Evolutionary conservation across 164 flowering plant genomes (phyloP).

Genomic region (Umbellularia californica): DNA sequence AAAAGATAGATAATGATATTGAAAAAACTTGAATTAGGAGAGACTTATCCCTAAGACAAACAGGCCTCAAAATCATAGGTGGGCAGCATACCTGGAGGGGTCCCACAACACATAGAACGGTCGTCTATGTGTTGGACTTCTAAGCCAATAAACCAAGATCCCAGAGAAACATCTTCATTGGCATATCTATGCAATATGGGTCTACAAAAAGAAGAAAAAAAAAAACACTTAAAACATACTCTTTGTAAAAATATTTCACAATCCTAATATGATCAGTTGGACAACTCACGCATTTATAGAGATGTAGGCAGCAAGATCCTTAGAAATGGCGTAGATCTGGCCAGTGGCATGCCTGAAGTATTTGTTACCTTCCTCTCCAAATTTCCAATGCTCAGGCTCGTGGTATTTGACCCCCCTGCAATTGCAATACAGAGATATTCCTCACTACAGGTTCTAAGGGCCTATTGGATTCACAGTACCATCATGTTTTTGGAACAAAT

Average conservation of each 20-base stretch:
- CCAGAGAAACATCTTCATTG: constrained; percentile 81
- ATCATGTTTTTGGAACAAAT: no score
- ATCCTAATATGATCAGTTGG: background rate
- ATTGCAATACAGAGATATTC: background rate
- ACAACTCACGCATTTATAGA: constrained; percentile 56
- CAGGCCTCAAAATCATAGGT: no score
- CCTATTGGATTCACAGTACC: background rate
- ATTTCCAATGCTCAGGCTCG: constrained; percentile 88
- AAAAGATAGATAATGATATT: no score
- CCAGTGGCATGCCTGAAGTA: constrained; percentile 97
- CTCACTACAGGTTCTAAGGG: background rate
- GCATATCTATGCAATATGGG: constrained; percentile 69
- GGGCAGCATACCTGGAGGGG: constrained; percentile 56
- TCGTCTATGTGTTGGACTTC: constrained; percentile 77
- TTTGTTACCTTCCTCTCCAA: constrained; percentile 88
- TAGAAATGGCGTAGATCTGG: constrained; percentile 84
- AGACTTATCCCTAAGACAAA: no score
- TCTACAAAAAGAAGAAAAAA: constrained; percentile 24
- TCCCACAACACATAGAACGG: constrained; percentile 69
- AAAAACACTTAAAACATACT: background rate
- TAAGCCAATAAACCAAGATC: constrained; percentile 74
- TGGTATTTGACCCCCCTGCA: constrained; percentile 75
- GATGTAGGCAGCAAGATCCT: constrained; percentile 73
- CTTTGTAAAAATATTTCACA: background rate
- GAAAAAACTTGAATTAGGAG: no score